phyloP scores from a whole-genome alignment of 164 flowering plant species.

The Berberis vulgaris region DNA sequence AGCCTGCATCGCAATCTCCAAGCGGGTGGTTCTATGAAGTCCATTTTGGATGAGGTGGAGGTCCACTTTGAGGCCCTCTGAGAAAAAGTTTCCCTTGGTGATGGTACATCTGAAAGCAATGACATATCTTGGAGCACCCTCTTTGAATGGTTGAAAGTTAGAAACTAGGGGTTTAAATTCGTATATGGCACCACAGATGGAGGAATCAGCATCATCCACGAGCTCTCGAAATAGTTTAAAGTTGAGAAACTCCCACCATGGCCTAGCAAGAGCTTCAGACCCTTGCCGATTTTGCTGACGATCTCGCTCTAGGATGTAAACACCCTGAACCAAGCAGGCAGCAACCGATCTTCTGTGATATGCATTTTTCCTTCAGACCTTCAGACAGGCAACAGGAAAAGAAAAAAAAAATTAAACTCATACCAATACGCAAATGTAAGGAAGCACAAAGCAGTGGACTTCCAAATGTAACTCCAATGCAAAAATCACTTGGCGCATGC shows the following conservation, averaged over 20 bases:
- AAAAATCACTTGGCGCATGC: too few species aligned
- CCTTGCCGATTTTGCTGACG: conserved; percentile 59
- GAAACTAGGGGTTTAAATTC: conserved; percentile 29
- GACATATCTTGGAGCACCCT: conserved; percentile 40
- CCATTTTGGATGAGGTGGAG: conserved; percentile 44
- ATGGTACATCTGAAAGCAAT: conserved; percentile 86
- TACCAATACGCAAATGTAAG: not conserved
- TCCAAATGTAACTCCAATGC: not conserved
- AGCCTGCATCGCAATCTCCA: conserved; percentile 57
- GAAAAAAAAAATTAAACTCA: not conserved
- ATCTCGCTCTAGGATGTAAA: conserved; percentile 72
- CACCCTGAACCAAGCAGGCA: conserved; percentile 79
- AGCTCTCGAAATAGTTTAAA: conserved; percentile 40
- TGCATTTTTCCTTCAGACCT: conserved; percentile 64
- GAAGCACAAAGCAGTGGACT: not conserved
- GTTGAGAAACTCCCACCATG: conserved; percentile 79
- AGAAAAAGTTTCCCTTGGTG: conserved; percentile 47
- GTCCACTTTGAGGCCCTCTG: conserved; percentile 57
- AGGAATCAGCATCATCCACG: conserved; percentile 56
- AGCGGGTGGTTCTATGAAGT: conserved; percentile 63
- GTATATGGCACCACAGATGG: conserved; percentile 74
- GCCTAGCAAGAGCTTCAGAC: conserved; percentile 63
- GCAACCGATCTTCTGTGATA: conserved; percentile 71
- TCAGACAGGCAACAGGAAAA: conserved; percentile 5
- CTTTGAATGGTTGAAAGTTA: conserved; percentile 1